Percentiles rank a stretch among this genome's conserved stretches.
Conservation (phyloP, 2,329 filamentous ascomycete genomes). For the Neocucurbitaria cava region DNA sequence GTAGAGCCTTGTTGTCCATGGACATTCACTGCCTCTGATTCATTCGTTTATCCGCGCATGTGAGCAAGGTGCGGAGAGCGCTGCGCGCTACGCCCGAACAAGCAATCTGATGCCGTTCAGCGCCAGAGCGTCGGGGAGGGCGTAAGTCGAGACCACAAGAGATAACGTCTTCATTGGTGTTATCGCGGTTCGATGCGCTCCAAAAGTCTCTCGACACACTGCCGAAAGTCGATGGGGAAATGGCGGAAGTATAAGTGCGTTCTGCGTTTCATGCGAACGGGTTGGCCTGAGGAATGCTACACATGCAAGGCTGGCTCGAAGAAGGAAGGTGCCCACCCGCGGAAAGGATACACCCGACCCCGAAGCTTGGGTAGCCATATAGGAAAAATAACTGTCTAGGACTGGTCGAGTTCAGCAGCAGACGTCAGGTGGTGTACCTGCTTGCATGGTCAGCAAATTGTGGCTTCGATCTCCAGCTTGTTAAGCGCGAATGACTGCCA, state of each 20-base stretch:
- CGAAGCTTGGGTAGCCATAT: constrained; percentile 4
- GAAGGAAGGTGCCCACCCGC: constrained; percentile 9
- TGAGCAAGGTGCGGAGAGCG: constrained; percentile 3
- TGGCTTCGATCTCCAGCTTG: neutral
- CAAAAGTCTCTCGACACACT: neutral
- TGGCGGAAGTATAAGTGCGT: neutral
- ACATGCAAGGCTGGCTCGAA: constrained; percentile 16
- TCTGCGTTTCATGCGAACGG: neutral
- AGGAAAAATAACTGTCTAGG: neutral
- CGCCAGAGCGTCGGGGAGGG: neutral
- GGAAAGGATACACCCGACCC: constrained; percentile 8
- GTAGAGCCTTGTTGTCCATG: neutral
- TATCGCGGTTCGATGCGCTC: neutral
- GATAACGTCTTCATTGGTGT: neutral
- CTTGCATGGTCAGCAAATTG: neutral
- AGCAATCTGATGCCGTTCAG: neutral
- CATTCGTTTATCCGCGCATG: constrained; percentile 3
- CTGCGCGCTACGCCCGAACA: constrained; percentile 4
- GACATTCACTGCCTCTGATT: constrained; percentile 5
- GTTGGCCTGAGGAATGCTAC: neutral
- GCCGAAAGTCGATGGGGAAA: neutral
- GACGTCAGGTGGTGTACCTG: neutral
- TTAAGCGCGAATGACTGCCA: neutral
- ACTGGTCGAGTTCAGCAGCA: neutral
- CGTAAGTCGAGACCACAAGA: neutral